Percentiles rank a stretch among this genome's conserved stretches.
Evolutionary conservation across 495 filamentous ascomycete species (phyloP).

Genomic region (Hypoxylon crocopeplum): DNA sequence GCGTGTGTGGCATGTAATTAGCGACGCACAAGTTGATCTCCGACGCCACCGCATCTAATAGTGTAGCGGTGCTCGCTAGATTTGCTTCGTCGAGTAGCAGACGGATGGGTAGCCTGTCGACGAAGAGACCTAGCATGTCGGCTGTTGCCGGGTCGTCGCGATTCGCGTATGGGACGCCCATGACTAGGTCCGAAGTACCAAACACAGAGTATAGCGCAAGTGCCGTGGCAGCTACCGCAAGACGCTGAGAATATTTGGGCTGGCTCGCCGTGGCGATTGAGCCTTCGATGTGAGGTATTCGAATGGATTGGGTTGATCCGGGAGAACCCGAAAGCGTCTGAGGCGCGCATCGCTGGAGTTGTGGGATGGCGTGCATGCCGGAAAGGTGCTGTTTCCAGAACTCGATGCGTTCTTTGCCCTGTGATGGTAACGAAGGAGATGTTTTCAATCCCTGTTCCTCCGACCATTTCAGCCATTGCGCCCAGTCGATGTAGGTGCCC

Average conservation of each 20-base stretch:
- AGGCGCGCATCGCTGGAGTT: background rate
- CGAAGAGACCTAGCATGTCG: constrained; percentile 1
- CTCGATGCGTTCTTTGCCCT: background rate
- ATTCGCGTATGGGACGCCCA: background rate
- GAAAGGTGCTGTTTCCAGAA: constrained; percentile 1
- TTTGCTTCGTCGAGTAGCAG: background rate
- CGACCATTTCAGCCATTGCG: background rate
- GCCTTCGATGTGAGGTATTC: background rate
- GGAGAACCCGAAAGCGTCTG: background rate
- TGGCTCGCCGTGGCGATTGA: background rate
- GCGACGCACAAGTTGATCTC: constrained; percentile 2
- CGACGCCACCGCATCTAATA: background rate
- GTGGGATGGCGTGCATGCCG: background rate
- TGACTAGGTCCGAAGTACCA: background rate
- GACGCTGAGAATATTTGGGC: constrained; percentile 1
- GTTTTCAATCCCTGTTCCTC: background rate
- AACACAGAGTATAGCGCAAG: background rate
- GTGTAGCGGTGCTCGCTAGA: background rate
- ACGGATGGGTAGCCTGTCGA: background rate
- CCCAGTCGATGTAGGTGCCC: constrained; percentile 3
- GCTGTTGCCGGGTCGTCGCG: background rate
- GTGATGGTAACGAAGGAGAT: background rate
- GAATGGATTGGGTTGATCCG: constrained; percentile 1
- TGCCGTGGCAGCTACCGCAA: background rate
- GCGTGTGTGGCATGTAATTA: background rate